These are phyloP conservation scores for Fonsecaea multimorphosa DNA, from an alignment of 2,329 filamentous ascomycete genomes.

Conservation along the genomic window DNA sequence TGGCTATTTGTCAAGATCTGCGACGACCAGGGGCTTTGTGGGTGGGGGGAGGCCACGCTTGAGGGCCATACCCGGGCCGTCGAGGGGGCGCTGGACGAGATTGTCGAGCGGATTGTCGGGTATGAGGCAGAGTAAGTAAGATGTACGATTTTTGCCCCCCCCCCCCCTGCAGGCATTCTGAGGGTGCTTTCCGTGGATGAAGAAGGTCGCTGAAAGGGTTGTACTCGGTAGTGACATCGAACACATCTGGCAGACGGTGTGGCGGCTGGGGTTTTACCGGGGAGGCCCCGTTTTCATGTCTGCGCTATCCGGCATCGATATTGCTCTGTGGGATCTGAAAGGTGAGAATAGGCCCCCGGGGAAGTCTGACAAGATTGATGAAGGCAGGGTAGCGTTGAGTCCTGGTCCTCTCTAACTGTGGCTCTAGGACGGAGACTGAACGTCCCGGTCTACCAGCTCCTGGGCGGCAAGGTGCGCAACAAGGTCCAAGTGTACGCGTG, in stretches of 20 bases:
- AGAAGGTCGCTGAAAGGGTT: neutral
- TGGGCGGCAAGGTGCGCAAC: conserved; percentile 74
- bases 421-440: conserved; percentile 56
- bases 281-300: conserved; percentile 83
- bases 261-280: conserved; percentile 75
- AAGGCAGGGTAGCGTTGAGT: too few relatives aligned
- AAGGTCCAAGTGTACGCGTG: conserved; percentile 74
- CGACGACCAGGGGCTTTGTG: conserved; percentile 67
- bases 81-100: conserved; percentile 74
- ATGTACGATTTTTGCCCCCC: neutral
- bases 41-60: conserved; percentile 77
- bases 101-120: conserved; percentile 66
- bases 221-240: conserved; percentile 68
- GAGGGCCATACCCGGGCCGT: conserved; percentile 77
- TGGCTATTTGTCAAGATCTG: conserved; percentile 81
- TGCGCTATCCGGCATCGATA: conserved; percentile 77
- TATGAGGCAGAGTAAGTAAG: conserved; percentile 70
- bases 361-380: too few relatives aligned
- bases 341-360: conserved; percentile 54
- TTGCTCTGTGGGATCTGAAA: conserved; percentile 81
- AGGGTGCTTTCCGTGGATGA: too few relatives aligned
- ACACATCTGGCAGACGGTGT: conserved; percentile 72
- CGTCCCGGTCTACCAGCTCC: conserved; percentile 73
- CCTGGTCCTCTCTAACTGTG: too few relatives aligned
- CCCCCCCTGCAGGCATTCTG: neutral